Percentiles rank a stretch among this genome's conserved stretches.
These are phyloP conservation scores for Botryobasidium botryosum DNA, from an alignment of 768 basidiomycete genomes.

Conservation along the genomic window DNA sequence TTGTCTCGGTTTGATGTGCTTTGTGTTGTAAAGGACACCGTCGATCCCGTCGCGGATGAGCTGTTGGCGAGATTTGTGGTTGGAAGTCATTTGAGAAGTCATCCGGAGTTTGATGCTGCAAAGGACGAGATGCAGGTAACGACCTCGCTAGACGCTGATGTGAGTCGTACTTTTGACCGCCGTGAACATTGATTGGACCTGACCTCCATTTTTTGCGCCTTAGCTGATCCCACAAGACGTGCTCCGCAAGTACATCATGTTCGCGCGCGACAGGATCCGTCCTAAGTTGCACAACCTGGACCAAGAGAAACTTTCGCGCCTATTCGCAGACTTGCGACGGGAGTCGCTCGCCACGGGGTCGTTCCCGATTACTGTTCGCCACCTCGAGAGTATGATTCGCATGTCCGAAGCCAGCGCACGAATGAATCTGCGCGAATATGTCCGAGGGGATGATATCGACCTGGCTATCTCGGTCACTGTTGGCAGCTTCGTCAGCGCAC, in stretches of 20 bases:
- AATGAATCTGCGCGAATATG: conserved; percentile 94
- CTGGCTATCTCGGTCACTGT: conserved; percentile 92
- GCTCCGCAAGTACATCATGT: conserved; percentile 97
- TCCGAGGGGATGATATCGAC: conserved; percentile 90
- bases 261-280: conserved; percentile 79
- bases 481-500: conserved; percentile 86
- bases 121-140: conserved; percentile 89
- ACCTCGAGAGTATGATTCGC: conserved; percentile 96
- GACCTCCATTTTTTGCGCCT: background rate
- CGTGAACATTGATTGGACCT: background rate
- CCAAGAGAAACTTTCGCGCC: conserved; percentile 82
- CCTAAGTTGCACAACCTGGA: conserved; percentile 93
- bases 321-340: conserved; percentile 88
- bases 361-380: conserved; percentile 94
- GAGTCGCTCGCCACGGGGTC: conserved; percentile 98
- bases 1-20: conserved; percentile 94
- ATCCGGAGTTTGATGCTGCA: conserved; percentile 78
- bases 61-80: conserved; percentile 95
- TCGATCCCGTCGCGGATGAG: conserved; percentile 94
- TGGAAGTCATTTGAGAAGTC: conserved; percentile 84
- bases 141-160: conserved; percentile 78
- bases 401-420: conserved; percentile 98
- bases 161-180: conserved; percentile 25
- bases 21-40: conserved; percentile 95
- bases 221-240: conserved; percentile 95